These are phyloP conservation scores for Pseudoneurospora amorphoporcata DNA, from an alignment of 495 filamentous ascomycete species.

Conservation along the genomic window DNA sequence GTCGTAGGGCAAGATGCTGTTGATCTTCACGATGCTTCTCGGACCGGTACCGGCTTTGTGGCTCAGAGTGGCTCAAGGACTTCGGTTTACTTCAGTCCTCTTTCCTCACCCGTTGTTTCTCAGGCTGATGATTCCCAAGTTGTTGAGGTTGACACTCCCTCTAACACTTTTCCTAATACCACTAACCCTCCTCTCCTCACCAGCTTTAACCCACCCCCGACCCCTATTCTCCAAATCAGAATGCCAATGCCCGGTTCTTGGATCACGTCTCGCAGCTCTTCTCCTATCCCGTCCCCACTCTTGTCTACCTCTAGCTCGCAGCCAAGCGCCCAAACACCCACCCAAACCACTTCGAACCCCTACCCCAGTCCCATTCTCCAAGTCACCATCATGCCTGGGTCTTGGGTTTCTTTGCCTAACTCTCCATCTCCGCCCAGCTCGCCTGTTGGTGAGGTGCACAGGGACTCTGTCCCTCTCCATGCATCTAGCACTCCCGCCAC, in stretches of 20 bases:
- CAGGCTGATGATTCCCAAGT: neutral
- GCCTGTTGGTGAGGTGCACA: neutral
- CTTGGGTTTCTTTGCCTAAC: neutral
- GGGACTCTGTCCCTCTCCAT: neutral
- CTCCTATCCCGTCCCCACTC: too few relatives aligned
- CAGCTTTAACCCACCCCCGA: neutral
- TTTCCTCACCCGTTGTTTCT: rapidly evolving
- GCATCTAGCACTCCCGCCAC: too few relatives aligned
- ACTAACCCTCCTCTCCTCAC: too few relatives aligned
- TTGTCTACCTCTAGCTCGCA: neutral
- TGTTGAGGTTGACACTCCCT: neutral
- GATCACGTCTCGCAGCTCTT: neutral
- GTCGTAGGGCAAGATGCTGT: rapidly evolving
- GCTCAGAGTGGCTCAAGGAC: neutral
- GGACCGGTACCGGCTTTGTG: neutral
- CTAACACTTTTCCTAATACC: neutral
- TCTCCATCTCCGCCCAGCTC: neutral
- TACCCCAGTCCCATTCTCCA: neutral
- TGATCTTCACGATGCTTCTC: neutral
- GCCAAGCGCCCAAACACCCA: neutral
- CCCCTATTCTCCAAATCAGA: neutral
- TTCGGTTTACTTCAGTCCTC: neutral
- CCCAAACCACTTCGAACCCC: neutral
- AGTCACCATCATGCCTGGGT: neutral
- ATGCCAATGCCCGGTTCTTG: neutral